phyloP scores from a whole-genome alignment of 2,329 filamentous ascomycete species.

The Diaporthe caulivora region DNA sequence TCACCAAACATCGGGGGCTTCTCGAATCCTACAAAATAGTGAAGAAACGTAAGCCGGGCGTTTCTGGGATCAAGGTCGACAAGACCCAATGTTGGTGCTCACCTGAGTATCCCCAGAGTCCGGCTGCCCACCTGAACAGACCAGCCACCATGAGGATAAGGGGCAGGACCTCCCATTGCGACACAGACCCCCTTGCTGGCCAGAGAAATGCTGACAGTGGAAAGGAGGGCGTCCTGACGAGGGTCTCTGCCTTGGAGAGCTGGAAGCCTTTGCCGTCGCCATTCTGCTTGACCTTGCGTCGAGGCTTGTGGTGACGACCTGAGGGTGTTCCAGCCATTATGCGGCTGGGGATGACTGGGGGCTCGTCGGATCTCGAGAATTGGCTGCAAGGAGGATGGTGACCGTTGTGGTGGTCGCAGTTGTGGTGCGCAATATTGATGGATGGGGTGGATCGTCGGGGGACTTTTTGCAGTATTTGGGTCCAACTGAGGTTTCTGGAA shows the following conservation, averaged over 20 bases:
- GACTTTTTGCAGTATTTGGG: not conserved
- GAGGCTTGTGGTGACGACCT: conserved; percentile 69
- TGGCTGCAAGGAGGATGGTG: not conserved
- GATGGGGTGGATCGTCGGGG: conserved; percentile 17
- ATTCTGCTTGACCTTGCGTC: conserved; percentile 68
- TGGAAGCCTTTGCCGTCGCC: conserved; percentile 50
- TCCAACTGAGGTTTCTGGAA: conserved; percentile 32
- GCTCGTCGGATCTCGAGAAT: not conserved
- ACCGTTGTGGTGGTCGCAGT: conserved; percentile 13
- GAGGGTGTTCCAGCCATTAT: conserved; percentile 60
- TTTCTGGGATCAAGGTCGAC: not conserved
- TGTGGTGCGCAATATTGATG: not conserved
- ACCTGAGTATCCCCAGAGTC: conserved; percentile 97
- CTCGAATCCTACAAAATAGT: conserved; percentile 71
- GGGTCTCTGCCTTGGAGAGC: conserved; percentile 54
- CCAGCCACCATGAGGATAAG: conserved; percentile 90
- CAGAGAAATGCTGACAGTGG: conserved; percentile 95
- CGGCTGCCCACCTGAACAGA: conserved; percentile 91
- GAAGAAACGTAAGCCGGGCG: conserved; percentile 32
- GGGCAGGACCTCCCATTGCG: conserved; percentile 93
- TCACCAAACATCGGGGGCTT: conserved; percentile 94
- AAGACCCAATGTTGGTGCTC: conserved; percentile 42
- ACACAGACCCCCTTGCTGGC: conserved; percentile 85
- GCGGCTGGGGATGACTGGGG: not conserved
- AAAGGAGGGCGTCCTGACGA: conserved; percentile 77